Conservation (phyloP, 192 early-diverging fungal species). For the Spizellomyces sp. region DNA sequence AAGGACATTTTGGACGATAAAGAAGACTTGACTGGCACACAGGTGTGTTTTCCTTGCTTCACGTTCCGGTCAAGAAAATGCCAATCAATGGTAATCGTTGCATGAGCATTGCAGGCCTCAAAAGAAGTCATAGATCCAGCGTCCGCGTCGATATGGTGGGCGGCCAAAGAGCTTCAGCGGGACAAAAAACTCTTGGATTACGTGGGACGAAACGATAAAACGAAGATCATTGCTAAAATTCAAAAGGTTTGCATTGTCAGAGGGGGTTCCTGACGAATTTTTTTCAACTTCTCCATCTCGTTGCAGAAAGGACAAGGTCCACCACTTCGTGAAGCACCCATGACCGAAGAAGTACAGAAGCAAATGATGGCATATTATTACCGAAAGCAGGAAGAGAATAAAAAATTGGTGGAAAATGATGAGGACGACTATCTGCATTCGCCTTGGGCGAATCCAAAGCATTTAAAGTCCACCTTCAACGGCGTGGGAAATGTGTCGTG, state of each 20-base stretch:
- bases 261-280: background rate
- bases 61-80: background rate
- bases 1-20: constrained; percentile 50
- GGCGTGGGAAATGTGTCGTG: constrained; percentile 49
- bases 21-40: constrained; percentile 56
- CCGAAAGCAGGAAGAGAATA: constrained; percentile 62
- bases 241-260: constrained; percentile 45
- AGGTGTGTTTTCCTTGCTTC: constrained; percentile 35
- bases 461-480: constrained; percentile 50
- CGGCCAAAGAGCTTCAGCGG: constrained; percentile 54
- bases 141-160: constrained; percentile 58
- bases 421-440: constrained; percentile 61
- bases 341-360: constrained; percentile 55
- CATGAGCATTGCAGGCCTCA: constrained; percentile 33
- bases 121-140: constrained; percentile 45
- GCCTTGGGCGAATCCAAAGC: constrained; percentile 60
- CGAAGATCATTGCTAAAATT: constrained; percentile 57
- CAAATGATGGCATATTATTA: constrained; percentile 66
- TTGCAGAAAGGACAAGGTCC: constrained; percentile 50
- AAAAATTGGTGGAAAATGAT: constrained; percentile 60
- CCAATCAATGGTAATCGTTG: background rate
- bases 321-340: constrained; percentile 54
- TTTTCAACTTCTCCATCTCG: background rate
- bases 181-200: constrained; percentile 56
- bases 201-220: constrained; percentile 63